Evolutionary conservation across 768 basidiomycete genomes (phyloP).

Genomic region (Rhizopogon vinicolor): DNA sequence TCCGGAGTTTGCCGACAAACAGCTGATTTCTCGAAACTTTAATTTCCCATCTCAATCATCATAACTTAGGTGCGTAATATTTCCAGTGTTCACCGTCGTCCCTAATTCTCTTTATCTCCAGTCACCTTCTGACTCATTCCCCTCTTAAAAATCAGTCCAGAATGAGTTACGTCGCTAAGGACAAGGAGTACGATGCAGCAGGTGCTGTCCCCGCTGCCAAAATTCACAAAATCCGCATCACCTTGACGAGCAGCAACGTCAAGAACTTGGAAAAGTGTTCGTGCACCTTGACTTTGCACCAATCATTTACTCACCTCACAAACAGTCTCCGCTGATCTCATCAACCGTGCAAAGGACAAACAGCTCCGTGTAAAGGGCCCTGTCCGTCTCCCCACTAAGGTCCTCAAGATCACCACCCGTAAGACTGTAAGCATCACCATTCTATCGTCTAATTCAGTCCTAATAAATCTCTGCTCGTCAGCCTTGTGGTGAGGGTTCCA

Average conservation of each 20-base stretch:
- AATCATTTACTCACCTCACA: neutral
- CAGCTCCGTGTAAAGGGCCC: constrained; percentile 99
- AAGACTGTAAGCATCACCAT: constrained; percentile 71
- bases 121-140: constrained; percentile 82
- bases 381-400: constrained; percentile 97
- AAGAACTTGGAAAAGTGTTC: constrained; percentile 97
- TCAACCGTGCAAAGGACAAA: constrained; percentile 99
- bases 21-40: neutral
- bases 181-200: constrained; percentile 95
- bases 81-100: neutral
- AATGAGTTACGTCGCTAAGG: constrained; percentile 99
- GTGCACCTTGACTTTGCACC: constrained; percentile 13
- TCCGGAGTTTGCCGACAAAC: neutral
- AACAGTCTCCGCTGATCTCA: constrained; percentile 89
- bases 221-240: constrained; percentile 99
- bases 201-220: constrained; percentile 86
- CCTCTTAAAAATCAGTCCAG: constrained; percentile 23
- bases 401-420: constrained; percentile 98
- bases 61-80: neutral
- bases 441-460: neutral
- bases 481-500: constrained; percentile 99
- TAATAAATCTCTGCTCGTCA: constrained; percentile 25
- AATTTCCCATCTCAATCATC: neutral
- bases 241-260: constrained; percentile 96
- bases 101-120: constrained; percentile 16